phyloP scores from a whole-genome alignment of 2,329 filamentous ascomycete species.

The Diplodia seriata region DNA sequence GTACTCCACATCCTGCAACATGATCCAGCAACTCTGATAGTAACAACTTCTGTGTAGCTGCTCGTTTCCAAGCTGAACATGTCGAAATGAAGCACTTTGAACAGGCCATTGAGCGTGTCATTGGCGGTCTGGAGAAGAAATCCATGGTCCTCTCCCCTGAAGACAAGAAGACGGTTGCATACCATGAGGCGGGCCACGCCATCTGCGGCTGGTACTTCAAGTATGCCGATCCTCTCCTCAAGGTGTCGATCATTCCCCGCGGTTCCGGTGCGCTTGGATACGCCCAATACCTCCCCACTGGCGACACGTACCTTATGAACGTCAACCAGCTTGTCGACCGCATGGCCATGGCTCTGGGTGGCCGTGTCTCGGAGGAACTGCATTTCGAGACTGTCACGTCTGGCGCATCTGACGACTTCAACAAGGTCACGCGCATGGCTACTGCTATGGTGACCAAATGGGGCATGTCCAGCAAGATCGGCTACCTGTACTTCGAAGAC shows the following conservation, averaged over 20 bases:
- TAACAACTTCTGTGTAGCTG: constrained; percentile 68
- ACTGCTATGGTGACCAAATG: constrained; percentile 99
- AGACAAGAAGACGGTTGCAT: constrained; percentile 95
- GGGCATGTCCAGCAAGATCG: constrained; percentile 96
- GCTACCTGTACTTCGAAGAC: constrained; percentile 87
- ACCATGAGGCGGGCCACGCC: constrained; percentile 97
- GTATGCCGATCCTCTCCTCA: constrained; percentile 94
- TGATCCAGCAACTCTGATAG: constrained; percentile 36
- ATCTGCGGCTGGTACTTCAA: constrained; percentile 99
- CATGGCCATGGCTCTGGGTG: constrained; percentile 99
- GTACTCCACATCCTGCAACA: constrained; percentile 42
- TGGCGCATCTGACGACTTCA: constrained; percentile 95
- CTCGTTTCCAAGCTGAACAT: constrained; percentile 77
- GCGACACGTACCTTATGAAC: constrained; percentile 95
- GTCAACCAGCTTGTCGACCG: constrained; percentile 96
- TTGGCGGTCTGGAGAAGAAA: constrained; percentile 96
- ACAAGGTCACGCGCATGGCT: constrained; percentile 96
- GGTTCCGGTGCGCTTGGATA: constrained; percentile 94
- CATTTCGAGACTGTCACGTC: constrained; percentile 97
- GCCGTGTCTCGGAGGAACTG: constrained; percentile 92
- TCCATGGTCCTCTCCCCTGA: constrained; percentile 90
- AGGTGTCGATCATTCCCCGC: constrained; percentile 97
- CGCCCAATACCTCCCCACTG: constrained; percentile 91
- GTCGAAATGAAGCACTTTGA: constrained; percentile 94
- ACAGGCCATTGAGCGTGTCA: constrained; percentile 94